Conservation (phyloP, 1,284 basidiomycete genomes). For the Stereum hirsutum region DNA sequence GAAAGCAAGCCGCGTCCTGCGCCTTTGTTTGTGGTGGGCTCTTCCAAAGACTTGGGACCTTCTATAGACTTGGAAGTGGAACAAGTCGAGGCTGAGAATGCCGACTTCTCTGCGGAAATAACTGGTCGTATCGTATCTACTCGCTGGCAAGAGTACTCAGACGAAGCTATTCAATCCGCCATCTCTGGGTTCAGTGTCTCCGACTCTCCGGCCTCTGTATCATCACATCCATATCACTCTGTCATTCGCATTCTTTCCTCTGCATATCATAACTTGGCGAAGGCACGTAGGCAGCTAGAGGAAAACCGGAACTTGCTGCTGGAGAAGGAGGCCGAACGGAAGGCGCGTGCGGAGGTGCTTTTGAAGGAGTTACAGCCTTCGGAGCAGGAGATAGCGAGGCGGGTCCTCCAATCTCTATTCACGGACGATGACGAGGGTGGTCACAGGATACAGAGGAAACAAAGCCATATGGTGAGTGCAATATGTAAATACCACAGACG, state of each 20-base stretch:
- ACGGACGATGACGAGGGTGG: slow-evolving; percentile 49
- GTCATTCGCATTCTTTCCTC: slow-evolving; percentile 62
- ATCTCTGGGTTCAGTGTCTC: slow-evolving; percentile 36
- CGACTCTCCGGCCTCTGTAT: slow-evolving; percentile 34
- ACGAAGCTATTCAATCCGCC: slow-evolving; percentile 55
- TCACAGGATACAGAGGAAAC: slow-evolving; percentile 41
- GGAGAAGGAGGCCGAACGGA: slow-evolving; percentile 48
- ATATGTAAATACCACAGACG: no score
- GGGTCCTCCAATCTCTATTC: slow-evolving; percentile 60
- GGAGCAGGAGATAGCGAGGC: slow-evolving; percentile 54
- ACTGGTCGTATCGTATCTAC: slow-evolving; percentile 43
- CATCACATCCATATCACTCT: slow-evolving; percentile 54
- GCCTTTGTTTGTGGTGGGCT: slow-evolving; percentile 51
- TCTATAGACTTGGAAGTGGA: slow-evolving; percentile 2
- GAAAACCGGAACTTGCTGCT: slow-evolving; percentile 37
- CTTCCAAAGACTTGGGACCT: slow-evolving; percentile 24
- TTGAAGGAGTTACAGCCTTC: slow-evolving; percentile 47
- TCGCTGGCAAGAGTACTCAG: slow-evolving; percentile 64
- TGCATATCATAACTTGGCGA: slow-evolving; percentile 48
- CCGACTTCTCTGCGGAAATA: slow-evolving; percentile 16
- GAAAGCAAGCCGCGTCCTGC: slow-evolving; percentile 20
- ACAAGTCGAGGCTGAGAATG: slow-evolving; percentile 6
- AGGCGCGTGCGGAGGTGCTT: slow-evolving; percentile 38
- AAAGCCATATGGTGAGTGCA: slow-evolving; percentile 44
- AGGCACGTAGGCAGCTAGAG: slow-evolving; percentile 52